Conservation (phyloP, 1,284 basidiomycete genomes). For the Apiotrichum porosum region DNA sequence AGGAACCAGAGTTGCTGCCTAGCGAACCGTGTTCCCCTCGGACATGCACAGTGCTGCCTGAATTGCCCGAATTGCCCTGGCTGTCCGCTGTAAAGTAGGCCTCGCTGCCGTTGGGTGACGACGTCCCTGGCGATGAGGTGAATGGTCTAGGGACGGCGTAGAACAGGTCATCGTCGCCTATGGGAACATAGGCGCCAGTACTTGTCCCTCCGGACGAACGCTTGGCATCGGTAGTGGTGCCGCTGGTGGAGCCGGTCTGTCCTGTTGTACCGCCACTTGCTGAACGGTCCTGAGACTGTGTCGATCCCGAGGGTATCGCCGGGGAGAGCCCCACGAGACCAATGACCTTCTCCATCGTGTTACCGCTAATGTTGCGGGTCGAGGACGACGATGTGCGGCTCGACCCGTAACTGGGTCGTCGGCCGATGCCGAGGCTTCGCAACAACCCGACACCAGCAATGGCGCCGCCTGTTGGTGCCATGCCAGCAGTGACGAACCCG, state of each 20-base stretch:
- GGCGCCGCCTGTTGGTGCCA: not conserved
- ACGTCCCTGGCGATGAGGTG: not conserved
- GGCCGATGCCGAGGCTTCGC: slow-evolving; percentile 10
- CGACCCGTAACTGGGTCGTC: not conserved
- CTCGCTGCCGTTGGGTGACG: too few relatives aligned
- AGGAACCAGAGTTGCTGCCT: slow-evolving; percentile 4
- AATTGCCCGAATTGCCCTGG: not conserved
- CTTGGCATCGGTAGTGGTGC: not conserved
- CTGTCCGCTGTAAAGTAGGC: too few relatives aligned
- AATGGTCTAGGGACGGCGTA: slow-evolving; percentile 5
- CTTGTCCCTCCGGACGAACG: not conserved
- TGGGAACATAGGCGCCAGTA: slow-evolving; percentile 5
- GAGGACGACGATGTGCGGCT: not conserved
- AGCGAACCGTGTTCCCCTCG: slow-evolving; percentile 1
- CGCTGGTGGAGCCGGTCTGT: not conserved
- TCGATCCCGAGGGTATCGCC: too few relatives aligned
- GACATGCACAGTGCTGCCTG: not conserved
- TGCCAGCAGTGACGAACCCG: not conserved
- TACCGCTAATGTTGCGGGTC: slow-evolving; percentile 14
- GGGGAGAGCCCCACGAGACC: too few relatives aligned
- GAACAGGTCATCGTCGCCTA: slow-evolving; percentile 16
- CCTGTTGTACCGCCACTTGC: not conserved
- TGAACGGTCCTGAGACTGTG: not conserved
- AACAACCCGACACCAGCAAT: slow-evolving; percentile 9
- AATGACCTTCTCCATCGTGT: slow-evolving; percentile 17